Evolutionary conservation across 2,329 filamentous ascomycete genomes (phyloP), one percentile per base, ranked within the genome.

Genomic region (Trichothecium roseum): DNA sequence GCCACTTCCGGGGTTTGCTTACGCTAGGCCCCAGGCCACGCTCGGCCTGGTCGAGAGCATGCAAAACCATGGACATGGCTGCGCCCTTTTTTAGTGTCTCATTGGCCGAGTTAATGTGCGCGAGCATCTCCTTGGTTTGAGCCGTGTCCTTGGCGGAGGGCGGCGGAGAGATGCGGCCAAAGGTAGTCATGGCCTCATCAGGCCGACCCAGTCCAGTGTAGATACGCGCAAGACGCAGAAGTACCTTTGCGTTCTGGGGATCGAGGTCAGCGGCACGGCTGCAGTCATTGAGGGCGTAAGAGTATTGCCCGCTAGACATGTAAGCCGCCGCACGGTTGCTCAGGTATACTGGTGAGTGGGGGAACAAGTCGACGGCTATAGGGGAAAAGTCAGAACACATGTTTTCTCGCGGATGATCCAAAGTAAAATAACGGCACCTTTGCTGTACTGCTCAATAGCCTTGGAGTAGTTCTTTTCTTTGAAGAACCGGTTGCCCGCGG

Each of bases 261-360:
- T 96, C 88, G 30, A 94, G 65, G 45, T 89, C 81, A 46, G 84
- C 78, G 6, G 91, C 86, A 37, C 72, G 74, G 50, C 78, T 80
- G 61, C 85, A 91, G 60, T 98, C 91, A 37, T 91, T 85, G 40
- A 96, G 66, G 13, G 91, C 91, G 42, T 81, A 72, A 38, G 72
- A 64, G 55, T 81, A 95, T 51, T 81, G 78, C 47, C 80, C 80
- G 40, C 85, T 84, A 36, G 85, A 85, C 70, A 98, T 94, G 64
- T 84, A 86, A 26, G 91, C 91, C 20, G 91, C 91, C 28, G 91
- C 88, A 51, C 91, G 82, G 68, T 98, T 98, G 57, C 85, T 89
- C 45, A 94, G 74, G 60, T 94, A 96, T 31, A 87, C 94, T 26
- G 88, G 69, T 35, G 88, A 93, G 49, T 79, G 71, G 36, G 88